phyloP scores from a whole-genome alignment of 2,329 filamentous ascomycete genomes.

The Exophiala dermatitidis region DNA sequence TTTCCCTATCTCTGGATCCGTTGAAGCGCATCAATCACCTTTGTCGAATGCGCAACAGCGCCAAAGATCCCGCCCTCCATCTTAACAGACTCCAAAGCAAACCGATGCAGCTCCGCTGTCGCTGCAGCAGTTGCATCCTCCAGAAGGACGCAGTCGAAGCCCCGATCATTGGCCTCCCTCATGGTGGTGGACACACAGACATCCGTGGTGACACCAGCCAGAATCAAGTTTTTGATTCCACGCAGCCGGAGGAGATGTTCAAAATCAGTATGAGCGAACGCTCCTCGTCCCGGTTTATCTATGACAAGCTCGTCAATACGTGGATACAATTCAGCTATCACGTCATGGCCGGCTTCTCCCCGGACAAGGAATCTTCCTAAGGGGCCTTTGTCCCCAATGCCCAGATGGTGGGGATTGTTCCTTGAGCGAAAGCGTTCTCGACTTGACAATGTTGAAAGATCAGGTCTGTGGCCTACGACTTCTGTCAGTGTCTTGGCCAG shows the following conservation, averaged over 20 bases:
- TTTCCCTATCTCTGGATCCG: not conserved
- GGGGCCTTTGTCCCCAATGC: conserved; percentile 48
- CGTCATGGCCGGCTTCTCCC: conserved; percentile 53
- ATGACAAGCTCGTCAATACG: conserved; percentile 44
- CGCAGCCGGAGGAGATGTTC: conserved; percentile 46
- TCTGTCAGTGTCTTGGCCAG: not conserved
- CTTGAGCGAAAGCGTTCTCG: conserved; percentile 49
- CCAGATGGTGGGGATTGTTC: conserved; percentile 46
- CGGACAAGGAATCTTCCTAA: conserved; percentile 53
- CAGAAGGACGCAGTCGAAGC: conserved; percentile 48
- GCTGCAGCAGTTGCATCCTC: conserved; percentile 44
- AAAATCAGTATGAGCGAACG: conserved; percentile 50
- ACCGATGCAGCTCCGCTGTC: conserved; percentile 36
- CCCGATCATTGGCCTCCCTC: conserved; percentile 50
- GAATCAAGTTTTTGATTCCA: conserved; percentile 47
- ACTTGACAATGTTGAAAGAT: conserved; percentile 50
- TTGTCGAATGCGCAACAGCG: conserved; percentile 34
- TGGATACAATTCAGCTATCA: conserved; percentile 48
- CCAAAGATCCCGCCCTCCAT: conserved; percentile 44
- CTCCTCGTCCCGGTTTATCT: conserved; percentile 49
- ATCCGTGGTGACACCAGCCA: conserved; percentile 51
- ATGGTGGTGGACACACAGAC: conserved; percentile 51
- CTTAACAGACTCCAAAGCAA: conserved; percentile 39
- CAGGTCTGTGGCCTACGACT: conserved; percentile 41
- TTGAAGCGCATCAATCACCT: conserved; percentile 31